These are phyloP conservation scores for Hansenula lynferdii DNA, from an alignment of 1,139 yeast genomes.

Conservation along the genomic window DNA sequence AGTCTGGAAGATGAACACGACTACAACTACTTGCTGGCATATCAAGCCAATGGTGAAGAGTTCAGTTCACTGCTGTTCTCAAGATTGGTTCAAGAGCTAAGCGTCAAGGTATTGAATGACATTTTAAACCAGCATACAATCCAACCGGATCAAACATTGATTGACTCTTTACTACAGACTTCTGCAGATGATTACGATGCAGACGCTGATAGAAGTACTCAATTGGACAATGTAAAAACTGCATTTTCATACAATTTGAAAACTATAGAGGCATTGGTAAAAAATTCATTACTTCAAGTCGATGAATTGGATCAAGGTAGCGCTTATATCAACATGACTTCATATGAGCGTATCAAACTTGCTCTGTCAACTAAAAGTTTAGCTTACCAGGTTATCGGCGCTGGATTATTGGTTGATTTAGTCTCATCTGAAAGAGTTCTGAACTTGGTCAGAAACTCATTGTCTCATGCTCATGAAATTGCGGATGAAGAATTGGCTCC, in stretches of 20 bases:
- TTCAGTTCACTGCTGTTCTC: slow-evolving; percentile 20
- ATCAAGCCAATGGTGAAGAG: slow-evolving; percentile 20
- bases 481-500: slow-evolving; percentile 34
- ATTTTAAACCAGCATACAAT: slow-evolving; percentile 3
- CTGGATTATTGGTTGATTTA: slow-evolving; percentile 29
- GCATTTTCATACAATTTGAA: slow-evolving; percentile 10
- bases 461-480: slow-evolving; percentile 19
- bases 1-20: slow-evolving; percentile 20
- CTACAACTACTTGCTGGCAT: slow-evolving; percentile 19
- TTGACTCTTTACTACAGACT: slow-evolving; percentile 12
- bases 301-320: slow-evolving; percentile 38
- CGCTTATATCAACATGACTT: slow-evolving; percentile 32
- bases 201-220: slow-evolving; percentile 6
- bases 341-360: slow-evolving; percentile 35
- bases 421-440: slow-evolving; percentile 11
- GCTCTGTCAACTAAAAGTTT: slow-evolving; percentile 37
- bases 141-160: slow-evolving; percentile 10
- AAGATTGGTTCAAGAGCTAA: slow-evolving; percentile 14
- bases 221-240: slow-evolving; percentile 8
- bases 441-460: slow-evolving; percentile 12
- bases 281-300: slow-evolving; percentile 27
- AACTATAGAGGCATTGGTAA: slow-evolving; percentile 25
- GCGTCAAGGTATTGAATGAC: slow-evolving; percentile 11
- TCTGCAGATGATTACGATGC: slow-evolving; percentile 15
- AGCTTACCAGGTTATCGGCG: slow-evolving; percentile 38